Percentiles rank a stretch among this genome's conserved stretches.
These are phyloP conservation scores for Phaeomoniella chlamydospora DNA, from an alignment of 2,329 filamentous ascomycete genomes.

Conservation along the genomic window DNA sequence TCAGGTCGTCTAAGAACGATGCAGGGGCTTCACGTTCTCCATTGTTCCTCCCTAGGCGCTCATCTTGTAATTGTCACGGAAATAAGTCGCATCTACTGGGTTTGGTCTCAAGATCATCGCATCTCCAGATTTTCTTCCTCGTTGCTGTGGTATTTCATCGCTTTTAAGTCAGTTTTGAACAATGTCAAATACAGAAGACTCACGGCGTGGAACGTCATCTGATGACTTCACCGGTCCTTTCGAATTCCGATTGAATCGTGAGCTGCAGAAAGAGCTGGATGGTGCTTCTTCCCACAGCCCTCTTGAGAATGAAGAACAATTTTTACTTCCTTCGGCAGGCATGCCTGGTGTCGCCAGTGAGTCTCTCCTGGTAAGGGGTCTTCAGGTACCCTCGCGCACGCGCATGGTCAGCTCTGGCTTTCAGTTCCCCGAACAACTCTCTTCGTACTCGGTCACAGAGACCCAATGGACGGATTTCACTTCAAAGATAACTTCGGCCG, in stretches of 20 bases:
- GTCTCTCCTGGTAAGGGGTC: conserved; percentile 10
- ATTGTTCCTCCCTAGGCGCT: too few relatives aligned
- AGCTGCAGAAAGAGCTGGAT: background rate
- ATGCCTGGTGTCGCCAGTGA: conserved; percentile 11
- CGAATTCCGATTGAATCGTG: background rate
- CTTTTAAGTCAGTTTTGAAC: too few relatives aligned
- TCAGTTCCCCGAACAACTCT: conserved; percentile 14
- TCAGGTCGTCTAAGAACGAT: too few relatives aligned
- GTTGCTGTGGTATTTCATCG: too few relatives aligned
- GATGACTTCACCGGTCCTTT: background rate
- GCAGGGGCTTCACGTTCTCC: too few relatives aligned
- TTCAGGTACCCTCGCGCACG: conserved; percentile 16
- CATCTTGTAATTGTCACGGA: too few relatives aligned
- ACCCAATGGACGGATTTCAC: conserved; percentile 15
- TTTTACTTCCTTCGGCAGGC: conserved; percentile 8
- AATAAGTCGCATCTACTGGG: too few relatives aligned
- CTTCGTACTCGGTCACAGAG: conserved; percentile 9
- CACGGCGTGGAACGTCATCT: background rate
- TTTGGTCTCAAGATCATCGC: too few relatives aligned
- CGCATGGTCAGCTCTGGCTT: conserved; percentile 15
- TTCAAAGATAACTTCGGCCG: conserved; percentile 13
- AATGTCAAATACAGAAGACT: background rate
- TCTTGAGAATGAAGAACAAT: background rate
- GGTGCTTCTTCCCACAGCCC: conserved; percentile 17
- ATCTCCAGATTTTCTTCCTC: too few relatives aligned